A percentile compares a stretch with the other conserved stretches of the same genome.
Evolutionary conservation across 2,329 filamentous ascomycete species (phyloP).

Genomic region (Colletotrichum sp.): DNA sequence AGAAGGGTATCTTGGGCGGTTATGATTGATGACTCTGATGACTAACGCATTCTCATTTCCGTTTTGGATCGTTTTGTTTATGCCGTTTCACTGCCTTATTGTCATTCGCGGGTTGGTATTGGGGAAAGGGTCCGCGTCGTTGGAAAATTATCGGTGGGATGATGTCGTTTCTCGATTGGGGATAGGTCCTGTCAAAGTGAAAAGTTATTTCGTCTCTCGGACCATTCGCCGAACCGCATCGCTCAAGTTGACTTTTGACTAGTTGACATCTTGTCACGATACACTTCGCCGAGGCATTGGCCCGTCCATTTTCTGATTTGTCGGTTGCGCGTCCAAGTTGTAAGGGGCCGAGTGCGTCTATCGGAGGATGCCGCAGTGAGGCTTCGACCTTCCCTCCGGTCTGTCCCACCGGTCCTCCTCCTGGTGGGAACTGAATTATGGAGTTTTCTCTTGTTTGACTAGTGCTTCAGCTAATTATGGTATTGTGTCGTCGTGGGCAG

Average conservation of each 20-base stretch:
- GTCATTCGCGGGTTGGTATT: neutral
- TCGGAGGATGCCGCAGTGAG: neutral
- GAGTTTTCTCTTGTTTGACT: neutral
- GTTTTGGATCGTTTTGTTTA: neutral
- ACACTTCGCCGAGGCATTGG: neutral
- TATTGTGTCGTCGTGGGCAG: neutral
- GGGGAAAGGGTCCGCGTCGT: neutral
- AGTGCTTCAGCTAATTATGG: neutral
- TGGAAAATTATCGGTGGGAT: neutral
- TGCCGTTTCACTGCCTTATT: neutral
- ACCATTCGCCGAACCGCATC: neutral
- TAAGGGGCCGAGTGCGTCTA: neutral
- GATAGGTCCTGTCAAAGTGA: neutral
- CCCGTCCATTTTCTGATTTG: neutral
- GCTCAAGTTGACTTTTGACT: neutral
- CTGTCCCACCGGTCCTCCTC: neutral
- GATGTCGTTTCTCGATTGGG: neutral
- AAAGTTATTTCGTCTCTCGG: neutral
- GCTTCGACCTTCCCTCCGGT: neutral
- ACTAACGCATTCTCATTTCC: neutral
- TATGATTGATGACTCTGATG: neutral
- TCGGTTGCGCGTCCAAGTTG: neutral
- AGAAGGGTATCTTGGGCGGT: neutral
- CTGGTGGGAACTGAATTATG: neutral
- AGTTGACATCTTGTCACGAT: neutral